Percentiles rank a stretch among this genome's conserved stretches.
phyloP scores from a whole-genome alignment of 768 basidiomycete species.

The Suillus bovinus region DNA sequence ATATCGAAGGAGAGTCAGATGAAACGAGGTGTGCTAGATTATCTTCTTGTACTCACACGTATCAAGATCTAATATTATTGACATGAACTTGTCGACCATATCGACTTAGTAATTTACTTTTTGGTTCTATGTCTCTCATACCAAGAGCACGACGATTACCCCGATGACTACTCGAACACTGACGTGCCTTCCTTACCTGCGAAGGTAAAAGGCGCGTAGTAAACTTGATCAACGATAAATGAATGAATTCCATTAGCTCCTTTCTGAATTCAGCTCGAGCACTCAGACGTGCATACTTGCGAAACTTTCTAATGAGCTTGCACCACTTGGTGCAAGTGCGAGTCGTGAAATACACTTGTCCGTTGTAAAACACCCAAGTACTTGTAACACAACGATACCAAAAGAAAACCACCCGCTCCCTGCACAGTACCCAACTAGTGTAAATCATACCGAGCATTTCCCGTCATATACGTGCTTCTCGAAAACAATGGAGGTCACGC shows the following conservation, averaged over 20 bases:
- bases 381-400: neutral
- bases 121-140: neutral
- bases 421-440: neutral
- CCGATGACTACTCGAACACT: neutral
- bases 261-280: neutral
- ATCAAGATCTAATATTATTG: neutral
- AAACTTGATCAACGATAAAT: neutral
- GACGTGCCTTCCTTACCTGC: neutral
- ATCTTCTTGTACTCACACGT: too few species aligned
- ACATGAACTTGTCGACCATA: neutral
- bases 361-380: neutral
- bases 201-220: too few species aligned
- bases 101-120: neutral
- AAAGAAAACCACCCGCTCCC: neutral
- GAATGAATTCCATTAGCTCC: neutral
- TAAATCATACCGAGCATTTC: neutral
- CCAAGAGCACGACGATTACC: neutral
- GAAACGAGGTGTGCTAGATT: too few species aligned
- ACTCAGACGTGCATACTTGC: neutral
- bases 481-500: neutral
- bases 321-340: too few species aligned
- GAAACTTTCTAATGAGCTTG: too few species aligned
- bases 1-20: too few species aligned
- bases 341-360: neutral
- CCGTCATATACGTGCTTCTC: neutral